These are phyloP conservation scores for Vinca minor DNA, from an alignment of 257 asterid species.

Conservation along the genomic window DNA sequence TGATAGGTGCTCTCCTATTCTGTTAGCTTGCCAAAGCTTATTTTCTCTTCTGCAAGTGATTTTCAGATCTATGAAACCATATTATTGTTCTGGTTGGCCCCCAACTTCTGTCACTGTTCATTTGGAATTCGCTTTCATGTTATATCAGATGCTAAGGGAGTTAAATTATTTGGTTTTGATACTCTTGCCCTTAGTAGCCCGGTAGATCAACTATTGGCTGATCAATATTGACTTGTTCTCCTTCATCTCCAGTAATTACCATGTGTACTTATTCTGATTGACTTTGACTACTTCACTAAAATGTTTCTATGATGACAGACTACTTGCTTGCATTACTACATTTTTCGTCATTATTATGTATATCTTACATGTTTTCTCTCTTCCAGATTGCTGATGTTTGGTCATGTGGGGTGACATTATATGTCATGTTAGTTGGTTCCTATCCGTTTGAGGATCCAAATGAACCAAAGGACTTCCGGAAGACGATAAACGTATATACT, in stretches of 20 bases:
- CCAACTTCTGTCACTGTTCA: background rate
- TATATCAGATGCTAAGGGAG: background rate
- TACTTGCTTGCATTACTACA: slow-evolving; percentile 2
- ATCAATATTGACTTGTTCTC: background rate
- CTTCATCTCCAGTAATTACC: background rate
- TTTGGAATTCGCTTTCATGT: background rate
- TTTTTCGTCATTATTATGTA: background rate
- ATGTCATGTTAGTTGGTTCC: slow-evolving; percentile 80
- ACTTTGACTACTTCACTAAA: background rate
- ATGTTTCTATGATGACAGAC: background rate
- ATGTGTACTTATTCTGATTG: background rate
- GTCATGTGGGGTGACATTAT: slow-evolving; percentile 89
- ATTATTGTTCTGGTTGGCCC: background rate
- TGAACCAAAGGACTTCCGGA: slow-evolving; percentile 71
- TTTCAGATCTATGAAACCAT: background rate
- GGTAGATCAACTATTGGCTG: background rate
- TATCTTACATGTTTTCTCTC: slow-evolving; percentile 10
- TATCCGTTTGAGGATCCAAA: slow-evolving; percentile 91
- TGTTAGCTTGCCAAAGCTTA: background rate
- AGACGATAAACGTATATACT: slow-evolving; percentile 43
- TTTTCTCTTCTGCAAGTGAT: background rate
- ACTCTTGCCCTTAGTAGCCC: background rate
- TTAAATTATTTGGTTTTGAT: background rate
- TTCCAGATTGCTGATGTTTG: slow-evolving; percentile 88
- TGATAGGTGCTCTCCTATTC: background rate